Base-by-base conservation (phyloP, 2,329 filamentous ascomycete genomes). In the Fusarium sp. region DNA sequence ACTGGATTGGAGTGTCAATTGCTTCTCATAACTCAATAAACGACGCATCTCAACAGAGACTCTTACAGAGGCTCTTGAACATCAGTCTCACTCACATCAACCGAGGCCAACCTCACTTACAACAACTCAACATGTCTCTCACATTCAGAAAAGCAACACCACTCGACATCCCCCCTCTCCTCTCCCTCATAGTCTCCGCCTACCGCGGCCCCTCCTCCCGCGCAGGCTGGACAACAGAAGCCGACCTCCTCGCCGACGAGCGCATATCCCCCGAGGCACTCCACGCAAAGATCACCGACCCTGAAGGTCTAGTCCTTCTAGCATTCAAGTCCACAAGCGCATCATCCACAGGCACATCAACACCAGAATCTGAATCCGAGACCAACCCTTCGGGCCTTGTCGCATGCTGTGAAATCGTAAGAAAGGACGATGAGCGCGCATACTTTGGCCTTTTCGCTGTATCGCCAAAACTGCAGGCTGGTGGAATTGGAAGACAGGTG, bases 401-500 rank as follows among this genome's bases (percentile, higher is more conserved):
- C 4, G 79, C 79, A n/a, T 85, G 83, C 78, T 85, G 82, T 72
- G 83, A 85, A 60, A 61, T 86, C 6, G 63, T 78, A 27, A 74
- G 72, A 32, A 76, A 72, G 20, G 62, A 66, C 27, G 65, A 67
- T 29, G 74, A 65, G 34, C 63, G 77, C 37, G 80, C 78, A 20
- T 83, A 84, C 74, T 84, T 86, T 54, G 83, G 83, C 53, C 78
- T 86, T 37, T 84, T 86, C 22, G 84, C 84, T 42, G 84, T 86
- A 1, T 79, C 83, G 40, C 81, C 82, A 4, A 57, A 58, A 7
- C 67, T 76, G 29, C 84, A 86, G 74, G 80, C 79, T 7, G 80
- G 81, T 16, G 84, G 84, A 0, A 71, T 86, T 46, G 84, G 84
- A 0, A 72, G 78, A 54, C 74, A 72, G 56, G 79, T 85, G 18